These are phyloP conservation scores for Clitopilus hobsonii DNA, from an alignment of 768 basidiomycete species.

Conservation along the genomic window DNA sequence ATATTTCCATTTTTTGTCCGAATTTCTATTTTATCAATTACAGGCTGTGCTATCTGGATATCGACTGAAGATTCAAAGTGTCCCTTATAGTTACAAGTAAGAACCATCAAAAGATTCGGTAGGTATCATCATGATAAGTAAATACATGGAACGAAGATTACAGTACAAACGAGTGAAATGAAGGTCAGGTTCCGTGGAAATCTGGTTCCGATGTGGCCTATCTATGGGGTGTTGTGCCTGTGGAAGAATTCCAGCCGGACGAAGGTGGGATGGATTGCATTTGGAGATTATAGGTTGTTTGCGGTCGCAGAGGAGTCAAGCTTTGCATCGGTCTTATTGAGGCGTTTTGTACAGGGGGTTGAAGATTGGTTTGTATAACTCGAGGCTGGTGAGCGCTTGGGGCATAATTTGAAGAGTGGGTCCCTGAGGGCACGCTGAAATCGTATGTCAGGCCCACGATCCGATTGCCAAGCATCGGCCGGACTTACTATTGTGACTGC, in stretches of 20 bases:
- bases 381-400: background rate
- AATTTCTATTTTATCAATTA: background rate
- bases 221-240: constrained; percentile 6
- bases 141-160: background rate
- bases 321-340: background rate
- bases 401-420: background rate
- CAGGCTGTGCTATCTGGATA: background rate
- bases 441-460: background rate
- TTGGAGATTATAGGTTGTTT: constrained; percentile 14
- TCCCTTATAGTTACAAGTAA: constrained; percentile 1
- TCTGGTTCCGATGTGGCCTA: constrained; percentile 20
- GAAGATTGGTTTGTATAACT: background rate
- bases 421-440: background rate
- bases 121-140: background rate
- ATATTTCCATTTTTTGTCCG: background rate
- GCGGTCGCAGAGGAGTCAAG: constrained; percentile 4
- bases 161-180: background rate
- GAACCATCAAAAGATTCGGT: background rate
- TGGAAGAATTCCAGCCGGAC: background rate
- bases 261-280: constrained; percentile 8
- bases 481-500: constrained; percentile 12
- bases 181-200: constrained; percentile 11
- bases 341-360: background rate
- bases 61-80: too few relatives aligned
- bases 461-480: background rate